These are phyloP conservation scores for Colletotrichum siamense DNA, from an alignment of 2,329 filamentous ascomycete species.

Conservation along the genomic window DNA sequence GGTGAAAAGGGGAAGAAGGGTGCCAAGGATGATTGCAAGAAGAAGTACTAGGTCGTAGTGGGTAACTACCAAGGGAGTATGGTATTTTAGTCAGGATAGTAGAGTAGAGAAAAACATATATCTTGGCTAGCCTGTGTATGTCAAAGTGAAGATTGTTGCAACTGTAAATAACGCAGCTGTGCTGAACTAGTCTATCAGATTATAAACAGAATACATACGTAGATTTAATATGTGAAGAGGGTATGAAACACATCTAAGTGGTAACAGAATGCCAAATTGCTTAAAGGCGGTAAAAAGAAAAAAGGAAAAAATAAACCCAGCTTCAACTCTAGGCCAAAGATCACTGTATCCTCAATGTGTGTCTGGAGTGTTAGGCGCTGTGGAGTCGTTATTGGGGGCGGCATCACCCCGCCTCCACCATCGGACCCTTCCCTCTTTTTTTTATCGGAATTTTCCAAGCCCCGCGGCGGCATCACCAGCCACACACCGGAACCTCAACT, in stretches of 20 bases:
- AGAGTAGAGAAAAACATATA: fast-evolving
- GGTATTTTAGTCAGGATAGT: not conserved
- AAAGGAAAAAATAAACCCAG: not conserved
- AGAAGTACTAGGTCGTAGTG: not conserved
- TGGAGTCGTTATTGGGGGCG: not conserved
- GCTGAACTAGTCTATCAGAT: not conserved
- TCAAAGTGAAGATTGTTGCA: not conserved
- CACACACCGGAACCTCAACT: not conserved
- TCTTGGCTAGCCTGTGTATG: not conserved
- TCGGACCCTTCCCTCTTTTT: not conserved
- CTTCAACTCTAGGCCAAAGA: not conserved
- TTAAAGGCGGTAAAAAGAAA: too few species aligned
- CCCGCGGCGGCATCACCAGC: not conserved
- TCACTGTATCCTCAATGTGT: not conserved
- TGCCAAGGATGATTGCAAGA: not conserved
- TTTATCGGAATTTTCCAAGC: not conserved
- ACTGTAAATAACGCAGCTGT: fast-evolving
- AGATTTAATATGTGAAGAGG: fast-evolving
- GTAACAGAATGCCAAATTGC: not conserved
- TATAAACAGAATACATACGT: not conserved
- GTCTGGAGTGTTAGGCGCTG: not conserved
- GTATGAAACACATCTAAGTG: not conserved
- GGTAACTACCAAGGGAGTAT: not conserved
- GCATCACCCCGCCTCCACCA: not conserved
- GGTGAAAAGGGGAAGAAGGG: not conserved